Conservation (phyloP, 768 basidiomycete species). For the Sporobolomyces roseus region DNA sequence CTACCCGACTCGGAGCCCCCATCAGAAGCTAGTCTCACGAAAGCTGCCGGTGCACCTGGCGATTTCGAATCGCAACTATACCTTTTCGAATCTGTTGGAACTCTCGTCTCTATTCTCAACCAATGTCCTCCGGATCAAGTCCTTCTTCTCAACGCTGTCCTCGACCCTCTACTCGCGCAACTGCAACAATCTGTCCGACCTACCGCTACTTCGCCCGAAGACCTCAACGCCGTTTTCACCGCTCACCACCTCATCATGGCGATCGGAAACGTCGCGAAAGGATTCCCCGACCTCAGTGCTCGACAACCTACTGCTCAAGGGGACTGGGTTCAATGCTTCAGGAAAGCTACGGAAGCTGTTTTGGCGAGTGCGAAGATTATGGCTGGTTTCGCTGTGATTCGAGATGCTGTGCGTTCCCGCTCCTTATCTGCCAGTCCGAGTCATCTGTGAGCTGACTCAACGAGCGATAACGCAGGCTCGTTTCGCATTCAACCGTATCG, state of each 20-base stretch:
- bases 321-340: conserved; percentile 68
- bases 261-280: conserved; percentile 88
- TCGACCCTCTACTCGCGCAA: conserved; percentile 74
- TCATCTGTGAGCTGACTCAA: neutral
- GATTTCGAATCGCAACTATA: conserved; percentile 87
- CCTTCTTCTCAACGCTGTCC: conserved; percentile 60
- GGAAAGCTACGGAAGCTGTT: conserved; percentile 78
- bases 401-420: conserved; percentile 72
- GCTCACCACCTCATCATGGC: conserved; percentile 93
- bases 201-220: conserved; percentile 49
- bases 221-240: conserved; percentile 73
- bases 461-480: conserved; percentile 61
- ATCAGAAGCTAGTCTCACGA: conserved; percentile 63
- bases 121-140: conserved; percentile 63
- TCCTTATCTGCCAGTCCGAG: neutral
- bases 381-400: conserved; percentile 77
- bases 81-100: conserved; percentile 86
- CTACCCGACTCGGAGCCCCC: conserved; percentile 72
- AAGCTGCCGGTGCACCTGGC: conserved; percentile 68
- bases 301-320: conserved; percentile 67
- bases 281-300: conserved; percentile 81
- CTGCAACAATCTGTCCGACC: conserved; percentile 50
- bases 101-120: conserved; percentile 71
- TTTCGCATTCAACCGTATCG: conserved; percentile 85
- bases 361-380: conserved; percentile 80